These are phyloP conservation scores for Cryptosporidium sp. DNA, from an alignment of 169 alveolate genomes.

Conservation along the genomic window DNA sequence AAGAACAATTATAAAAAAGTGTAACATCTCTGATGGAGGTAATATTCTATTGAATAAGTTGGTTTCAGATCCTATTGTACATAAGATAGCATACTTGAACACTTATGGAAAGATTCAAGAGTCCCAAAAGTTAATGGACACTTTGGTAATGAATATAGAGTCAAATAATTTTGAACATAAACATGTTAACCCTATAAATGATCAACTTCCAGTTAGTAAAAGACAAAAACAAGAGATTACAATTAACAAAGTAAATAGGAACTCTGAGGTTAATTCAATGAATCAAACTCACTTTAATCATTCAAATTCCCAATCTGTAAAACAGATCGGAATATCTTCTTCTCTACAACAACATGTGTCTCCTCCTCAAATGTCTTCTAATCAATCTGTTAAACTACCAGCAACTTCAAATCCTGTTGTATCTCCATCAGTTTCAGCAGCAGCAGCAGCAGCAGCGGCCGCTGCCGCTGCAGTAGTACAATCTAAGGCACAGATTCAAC, in stretches of 20 bases:
- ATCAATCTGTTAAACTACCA: background rate
- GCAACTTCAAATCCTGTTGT: background rate
- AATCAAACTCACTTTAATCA: conserved; percentile 16
- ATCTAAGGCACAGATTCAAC: conserved; percentile 52
- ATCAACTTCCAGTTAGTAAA: conserved; percentile 29
- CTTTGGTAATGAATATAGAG: conserved; percentile 31
- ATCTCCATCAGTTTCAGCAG: conserved; percentile 35
- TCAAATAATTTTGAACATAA: conserved; percentile 9
- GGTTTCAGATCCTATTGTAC: conserved; percentile 42
- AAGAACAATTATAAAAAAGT: conserved; percentile 25
- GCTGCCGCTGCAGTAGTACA: conserved; percentile 69
- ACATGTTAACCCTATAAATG: background rate
- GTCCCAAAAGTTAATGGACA: conserved; percentile 26
- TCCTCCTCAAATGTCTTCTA: background rate
- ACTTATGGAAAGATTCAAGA: conserved; percentile 64
- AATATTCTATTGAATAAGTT: conserved; percentile 29
- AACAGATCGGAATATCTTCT: background rate
- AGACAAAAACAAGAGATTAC: conserved; percentile 41
- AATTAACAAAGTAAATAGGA: background rate
- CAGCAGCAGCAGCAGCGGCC: conserved; percentile 70
- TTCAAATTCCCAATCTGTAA: conserved; percentile 12
- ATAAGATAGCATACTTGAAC: conserved; percentile 44
- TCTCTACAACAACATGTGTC: background rate
- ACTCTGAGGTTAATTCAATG: background rate
- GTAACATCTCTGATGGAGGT: conserved; percentile 18